Evolutionary conservation across 805 yeast species (phyloP), one percentile per base, ranked within the genome.

Genomic region (Phaffomyces thermotolerans): DNA sequence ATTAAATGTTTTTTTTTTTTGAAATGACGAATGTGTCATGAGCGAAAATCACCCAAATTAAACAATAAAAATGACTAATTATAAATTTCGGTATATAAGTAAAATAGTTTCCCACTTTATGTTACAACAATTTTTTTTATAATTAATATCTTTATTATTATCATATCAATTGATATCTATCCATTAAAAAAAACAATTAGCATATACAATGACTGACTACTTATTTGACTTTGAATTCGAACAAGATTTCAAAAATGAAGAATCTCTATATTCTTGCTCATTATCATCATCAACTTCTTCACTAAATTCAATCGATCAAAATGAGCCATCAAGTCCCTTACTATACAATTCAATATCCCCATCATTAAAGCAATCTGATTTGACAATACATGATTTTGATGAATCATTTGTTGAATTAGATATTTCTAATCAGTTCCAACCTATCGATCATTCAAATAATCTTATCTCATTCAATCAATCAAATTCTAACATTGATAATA

Each of bases 321-420:
- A 27, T 10, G 58, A 54, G 37, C 51, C 48, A 8, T 41, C 45
- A 17, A 54, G 59, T 15, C 61, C 61, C 4, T 45, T 57, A 15
- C 43, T 57, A 23, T 57, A 57, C 46, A 57, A 57, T 34, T 54
- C 59, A 14, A 43, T 51, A 34, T 40, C 51, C 10, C 40, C 45
- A 22, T 50, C 58, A 13, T 48, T 57, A 34, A 39, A 45, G 38
- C 47, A 53, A 24, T 37, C 46, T 18, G 50, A 43, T 14, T 37
- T 50, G 22, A 41, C 45, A 18, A 40, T 39, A 25, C 45, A 43
- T 9, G 45, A 43, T 15, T 41, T 43, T 30, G 58, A 55, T n/a
- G 59, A 54, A 23, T 50, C 53, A 34, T 42, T 54, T 36, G 52
- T 55, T 25, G 58, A 47, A n/a, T 45, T 55, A 13, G 58, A 55